A percentile compares a stretch with the other conserved stretches of the same genome.
Conservation (phyloP, 108 stramenopile species). For the Epipyxis sp. region DNA sequence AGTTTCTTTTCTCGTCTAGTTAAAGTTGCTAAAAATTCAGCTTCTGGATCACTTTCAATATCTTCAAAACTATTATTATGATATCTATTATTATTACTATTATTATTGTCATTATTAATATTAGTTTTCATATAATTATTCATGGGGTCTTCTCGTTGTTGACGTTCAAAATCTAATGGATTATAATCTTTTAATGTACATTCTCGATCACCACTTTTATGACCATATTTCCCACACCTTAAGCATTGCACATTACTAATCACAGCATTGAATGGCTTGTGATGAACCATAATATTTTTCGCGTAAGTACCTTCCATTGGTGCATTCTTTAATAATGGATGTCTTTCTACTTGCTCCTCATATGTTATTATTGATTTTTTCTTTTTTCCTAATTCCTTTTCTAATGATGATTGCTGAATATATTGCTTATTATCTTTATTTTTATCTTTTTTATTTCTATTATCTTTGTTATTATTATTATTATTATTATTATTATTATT, state of each 20-base stretch:
- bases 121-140: neutral
- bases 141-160: conserved; percentile 34
- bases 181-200: conserved; percentile 40
- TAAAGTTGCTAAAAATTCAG: conserved; percentile 7
- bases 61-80: too few relatives aligned
- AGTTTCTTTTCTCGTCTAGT: conserved; percentile 25
- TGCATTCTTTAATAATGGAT: conserved; percentile 53
- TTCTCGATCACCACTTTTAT: conserved; percentile 47
- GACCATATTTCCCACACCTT: conserved; percentile 50
- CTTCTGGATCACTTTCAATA: conserved; percentile 31
- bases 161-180: conserved; percentile 14
- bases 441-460: neutral
- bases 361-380: conserved; percentile 23
- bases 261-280: conserved; percentile 44
- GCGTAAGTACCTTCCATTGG: conserved; percentile 48
- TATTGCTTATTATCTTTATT: neutral
- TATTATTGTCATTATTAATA: too few relatives aligned
- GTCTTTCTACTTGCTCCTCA: conserved; percentile 48
- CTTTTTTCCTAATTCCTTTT: conserved; percentile 4
- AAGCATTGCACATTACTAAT: conserved; percentile 50
- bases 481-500: too few relatives aligned
- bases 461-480: too few relatives aligned
- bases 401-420: neutral
- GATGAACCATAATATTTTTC: neutral
- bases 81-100: too few relatives aligned